phyloP scores from a whole-genome alignment of 129 eudicot species.

The Artemisia tridentata region DNA sequence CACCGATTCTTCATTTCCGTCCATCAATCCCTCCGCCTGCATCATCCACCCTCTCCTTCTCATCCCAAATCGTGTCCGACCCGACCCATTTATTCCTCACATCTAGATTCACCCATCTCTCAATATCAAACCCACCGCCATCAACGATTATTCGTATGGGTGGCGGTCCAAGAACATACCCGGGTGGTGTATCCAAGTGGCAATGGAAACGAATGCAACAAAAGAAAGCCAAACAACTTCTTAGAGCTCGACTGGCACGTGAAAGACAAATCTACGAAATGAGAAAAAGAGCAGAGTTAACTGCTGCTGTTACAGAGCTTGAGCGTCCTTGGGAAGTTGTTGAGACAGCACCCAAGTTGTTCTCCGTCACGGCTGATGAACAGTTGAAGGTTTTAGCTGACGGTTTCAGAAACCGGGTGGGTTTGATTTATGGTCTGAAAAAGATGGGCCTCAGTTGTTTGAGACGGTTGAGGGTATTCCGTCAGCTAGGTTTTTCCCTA shows the following conservation, averaged over 20 bases:
- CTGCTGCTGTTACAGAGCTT: conserved; percentile 77
- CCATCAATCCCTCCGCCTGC: conserved; percentile 21
- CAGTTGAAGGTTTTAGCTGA: conserved; percentile 87
- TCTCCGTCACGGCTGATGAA: conserved; percentile 76
- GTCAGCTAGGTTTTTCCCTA: conserved; percentile 85
- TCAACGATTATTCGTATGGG: conserved; percentile 79
- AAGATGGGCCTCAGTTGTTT: conserved; percentile 92
- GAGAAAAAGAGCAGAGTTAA: conserved; percentile 87
- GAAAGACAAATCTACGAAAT: conserved; percentile 91
- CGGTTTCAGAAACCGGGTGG: conserved; percentile 98
- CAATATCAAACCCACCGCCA: conserved; percentile 32
- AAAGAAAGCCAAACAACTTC: conserved; percentile 80
- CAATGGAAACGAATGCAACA: conserved; percentile 94
- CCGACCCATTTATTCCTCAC: conserved; percentile 38
- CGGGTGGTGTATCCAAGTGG: conserved; percentile 96
- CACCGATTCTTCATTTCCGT: conserved; percentile 36
- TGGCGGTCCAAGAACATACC: conserved; percentile 92
- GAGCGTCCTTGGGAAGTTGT: conserved; percentile 94
- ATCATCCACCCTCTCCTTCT: conserved; percentile 43
- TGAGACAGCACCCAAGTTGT: conserved; percentile 69
- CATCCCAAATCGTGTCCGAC: conserved; percentile 29
- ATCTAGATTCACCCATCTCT: conserved; percentile 29
- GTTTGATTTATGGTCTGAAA: conserved; percentile 89
- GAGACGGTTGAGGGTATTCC: conserved; percentile 54
- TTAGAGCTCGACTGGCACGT: conserved; percentile 77